These are phyloP conservation scores for Didymella pinodella DNA, from an alignment of 2,329 filamentous ascomycete species.

Conservation along the genomic window DNA sequence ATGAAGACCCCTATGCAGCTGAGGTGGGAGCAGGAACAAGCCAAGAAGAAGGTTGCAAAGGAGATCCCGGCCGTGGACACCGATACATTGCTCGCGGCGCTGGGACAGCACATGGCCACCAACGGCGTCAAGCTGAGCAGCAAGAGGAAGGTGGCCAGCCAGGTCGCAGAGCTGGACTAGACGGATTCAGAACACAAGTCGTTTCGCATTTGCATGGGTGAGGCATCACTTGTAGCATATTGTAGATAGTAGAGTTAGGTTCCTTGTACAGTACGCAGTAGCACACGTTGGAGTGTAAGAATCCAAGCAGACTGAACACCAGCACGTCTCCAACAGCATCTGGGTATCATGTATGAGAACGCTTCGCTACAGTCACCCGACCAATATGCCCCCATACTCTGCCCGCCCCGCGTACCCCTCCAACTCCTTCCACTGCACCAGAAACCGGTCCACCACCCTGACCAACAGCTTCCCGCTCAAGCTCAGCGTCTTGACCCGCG, in stretches of 20 bases:
- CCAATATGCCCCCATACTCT: slow-evolving; percentile 56
- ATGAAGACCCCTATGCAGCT: slow-evolving; percentile 50
- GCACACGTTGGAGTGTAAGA: slow-evolving; percentile 3
- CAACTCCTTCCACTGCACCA: slow-evolving; percentile 81
- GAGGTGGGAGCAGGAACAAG: slow-evolving; percentile 42
- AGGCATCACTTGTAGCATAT: slow-evolving; percentile 24
- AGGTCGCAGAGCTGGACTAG: slow-evolving; percentile 26
- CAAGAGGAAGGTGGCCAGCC: slow-evolving; percentile 23
- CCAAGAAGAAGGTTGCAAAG: slow-evolving; percentile 32
- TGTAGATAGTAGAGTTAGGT: slow-evolving; percentile 32
- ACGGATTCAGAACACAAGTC: not conserved
- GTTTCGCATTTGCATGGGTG: not conserved
- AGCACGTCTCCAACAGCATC: not conserved
- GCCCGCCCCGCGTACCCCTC: slow-evolving; percentile 53
- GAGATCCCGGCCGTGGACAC: slow-evolving; percentile 38
- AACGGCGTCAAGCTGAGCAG: slow-evolving; percentile 28
- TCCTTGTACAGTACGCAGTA: slow-evolving; percentile 12
- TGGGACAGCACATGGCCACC: slow-evolving; percentile 53
- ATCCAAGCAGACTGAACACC: not conserved
- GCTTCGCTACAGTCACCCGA: slow-evolving; percentile 13
- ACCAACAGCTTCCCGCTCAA: slow-evolving; percentile 81
- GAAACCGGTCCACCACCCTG: slow-evolving; percentile 74
- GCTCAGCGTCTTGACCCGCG: slow-evolving; percentile 81
- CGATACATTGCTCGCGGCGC: slow-evolving; percentile 50
- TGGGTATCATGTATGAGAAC: not conserved